phyloP scores from a whole-genome alignment of 1,284 basidiomycete species.

The Tilletia indica region DNA sequence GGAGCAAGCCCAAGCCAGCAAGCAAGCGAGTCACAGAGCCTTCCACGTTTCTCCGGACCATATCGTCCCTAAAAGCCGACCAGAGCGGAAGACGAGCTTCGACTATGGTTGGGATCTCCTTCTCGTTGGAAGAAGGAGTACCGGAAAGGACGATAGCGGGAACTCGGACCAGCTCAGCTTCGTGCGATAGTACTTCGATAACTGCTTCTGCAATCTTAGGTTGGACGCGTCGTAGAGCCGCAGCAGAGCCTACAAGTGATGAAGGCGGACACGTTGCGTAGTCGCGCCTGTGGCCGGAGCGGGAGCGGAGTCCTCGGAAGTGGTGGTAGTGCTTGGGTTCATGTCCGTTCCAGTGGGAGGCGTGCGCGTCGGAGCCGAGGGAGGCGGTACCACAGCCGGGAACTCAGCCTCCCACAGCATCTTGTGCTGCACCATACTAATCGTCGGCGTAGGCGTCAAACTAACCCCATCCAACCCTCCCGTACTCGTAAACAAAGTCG shows the following conservation, averaged over 20 bases:
- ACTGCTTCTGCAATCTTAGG: slow-evolving; percentile 7
- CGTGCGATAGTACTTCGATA: not conserved
- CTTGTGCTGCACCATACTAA: slow-evolving; percentile 13
- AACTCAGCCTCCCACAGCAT: slow-evolving; percentile 11
- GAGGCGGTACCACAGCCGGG: not conserved
- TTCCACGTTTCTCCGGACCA: not conserved
- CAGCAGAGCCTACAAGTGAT: not conserved
- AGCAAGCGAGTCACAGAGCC: slow-evolving; percentile 4
- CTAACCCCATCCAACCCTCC: slow-evolving; percentile 4
- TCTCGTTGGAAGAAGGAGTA: not conserved
- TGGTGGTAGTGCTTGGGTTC: too few species aligned
- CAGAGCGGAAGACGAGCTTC: slow-evolving; percentile 5
- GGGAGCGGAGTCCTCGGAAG: too few species aligned
- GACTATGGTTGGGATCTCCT: slow-evolving; percentile 5
- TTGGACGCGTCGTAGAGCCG: not conserved
- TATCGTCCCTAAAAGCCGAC: not conserved
- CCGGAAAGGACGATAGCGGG: not conserved
- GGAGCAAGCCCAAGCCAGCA: not conserved
- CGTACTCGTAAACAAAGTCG: not conserved
- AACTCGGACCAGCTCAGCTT: not conserved
- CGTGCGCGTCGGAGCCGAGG: not conserved
- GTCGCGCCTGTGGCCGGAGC: not conserved
- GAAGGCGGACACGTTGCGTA: not conserved
- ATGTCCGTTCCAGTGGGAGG: not conserved
- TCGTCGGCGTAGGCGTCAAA: slow-evolving; percentile 2